phyloP scores from a whole-genome alignment of 2,329 filamentous ascomycete genomes.

The Teratosphaeria viscida region DNA sequence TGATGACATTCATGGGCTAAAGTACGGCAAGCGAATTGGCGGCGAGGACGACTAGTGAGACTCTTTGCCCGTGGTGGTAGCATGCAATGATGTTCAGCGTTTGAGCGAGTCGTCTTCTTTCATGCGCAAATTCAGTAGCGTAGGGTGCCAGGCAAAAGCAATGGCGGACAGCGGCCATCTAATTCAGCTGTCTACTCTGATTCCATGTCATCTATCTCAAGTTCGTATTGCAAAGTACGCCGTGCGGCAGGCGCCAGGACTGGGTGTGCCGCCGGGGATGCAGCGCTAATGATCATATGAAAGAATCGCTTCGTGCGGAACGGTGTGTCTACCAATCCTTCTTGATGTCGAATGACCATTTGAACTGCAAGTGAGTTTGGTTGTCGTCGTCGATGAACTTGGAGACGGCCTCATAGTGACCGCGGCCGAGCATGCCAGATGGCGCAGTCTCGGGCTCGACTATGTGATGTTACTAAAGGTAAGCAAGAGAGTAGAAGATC shows the following conservation, averaged over 20 bases:
- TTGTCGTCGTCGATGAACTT: constrained; percentile 95
- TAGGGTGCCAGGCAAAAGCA: not conserved
- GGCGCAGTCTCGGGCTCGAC: constrained; percentile 89
- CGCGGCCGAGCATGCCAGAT: constrained; percentile 78
- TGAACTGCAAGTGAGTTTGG: constrained; percentile 78
- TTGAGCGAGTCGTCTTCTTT: constrained; percentile 10
- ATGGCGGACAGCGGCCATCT: not conserved
- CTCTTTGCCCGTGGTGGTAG: not conserved
- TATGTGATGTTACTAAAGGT: constrained; percentile 26
- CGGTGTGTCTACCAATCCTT: constrained; percentile 71
- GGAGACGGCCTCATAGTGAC: constrained; percentile 79
- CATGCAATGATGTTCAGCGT: constrained; percentile 8
- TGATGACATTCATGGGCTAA: constrained; percentile 39
- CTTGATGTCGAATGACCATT: constrained; percentile 92
- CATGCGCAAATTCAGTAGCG: not conserved
- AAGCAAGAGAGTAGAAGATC: not conserved
- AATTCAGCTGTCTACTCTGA: not conserved
- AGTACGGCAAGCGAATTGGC: constrained; percentile 15
- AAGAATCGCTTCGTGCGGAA: not conserved
- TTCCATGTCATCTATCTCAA: not conserved
- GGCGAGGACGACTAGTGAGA: constrained; percentile 18
- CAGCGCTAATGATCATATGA: not conserved
- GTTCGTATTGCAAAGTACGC: not conserved
- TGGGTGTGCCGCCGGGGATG: not conserved
- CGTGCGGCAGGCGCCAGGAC: not conserved